These are phyloP conservation scores for Tulasnella sp. DNA, from an alignment of 768 basidiomycete genomes.

Conservation along the genomic window DNA sequence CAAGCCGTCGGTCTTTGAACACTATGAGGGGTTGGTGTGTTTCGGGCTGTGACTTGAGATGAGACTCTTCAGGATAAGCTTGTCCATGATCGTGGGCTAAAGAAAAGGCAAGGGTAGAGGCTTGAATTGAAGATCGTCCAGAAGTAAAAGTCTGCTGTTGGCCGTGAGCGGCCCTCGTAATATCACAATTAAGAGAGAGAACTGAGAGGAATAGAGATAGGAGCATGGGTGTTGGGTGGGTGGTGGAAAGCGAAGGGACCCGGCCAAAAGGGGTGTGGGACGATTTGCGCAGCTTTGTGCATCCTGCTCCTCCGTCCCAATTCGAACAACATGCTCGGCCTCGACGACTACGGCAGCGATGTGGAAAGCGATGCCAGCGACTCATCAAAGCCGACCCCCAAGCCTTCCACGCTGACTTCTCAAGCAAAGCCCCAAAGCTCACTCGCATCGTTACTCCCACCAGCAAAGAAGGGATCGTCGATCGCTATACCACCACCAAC, in stretches of 20 bases:
- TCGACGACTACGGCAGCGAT: conserved; percentile 37
- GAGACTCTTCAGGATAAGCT: neutral
- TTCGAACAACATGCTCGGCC: conserved; percentile 29
- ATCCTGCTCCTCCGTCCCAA: neutral
- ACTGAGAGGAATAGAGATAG: conserved; percentile 7
- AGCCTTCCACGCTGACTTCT: neutral
- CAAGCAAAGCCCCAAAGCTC: conserved; percentile 12
- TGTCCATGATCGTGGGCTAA: conserved; percentile 10
- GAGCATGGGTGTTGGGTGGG: conserved; percentile 17
- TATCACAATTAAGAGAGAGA: conserved; percentile 8
- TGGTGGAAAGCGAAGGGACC: neutral
- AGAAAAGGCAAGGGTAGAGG: neutral
- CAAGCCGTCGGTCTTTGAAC: neutral
- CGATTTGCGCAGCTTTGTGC: conserved; percentile 3
- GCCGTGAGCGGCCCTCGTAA: neutral
- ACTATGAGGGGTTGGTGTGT: neutral
- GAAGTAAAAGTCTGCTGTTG: neutral
- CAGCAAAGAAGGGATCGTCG: conserved; percentile 17
- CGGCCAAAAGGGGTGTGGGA: conserved; percentile 1
- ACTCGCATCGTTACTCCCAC: neutral
- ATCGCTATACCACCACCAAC: neutral
- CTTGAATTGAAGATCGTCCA: neutral
- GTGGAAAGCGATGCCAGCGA: conserved; percentile 32
- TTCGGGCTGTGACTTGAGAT: neutral
- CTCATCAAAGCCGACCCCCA: neutral